phyloP scores from a whole-genome alignment of 2,329 filamentous ascomycete species.

The Fusarium staphyleae region DNA sequence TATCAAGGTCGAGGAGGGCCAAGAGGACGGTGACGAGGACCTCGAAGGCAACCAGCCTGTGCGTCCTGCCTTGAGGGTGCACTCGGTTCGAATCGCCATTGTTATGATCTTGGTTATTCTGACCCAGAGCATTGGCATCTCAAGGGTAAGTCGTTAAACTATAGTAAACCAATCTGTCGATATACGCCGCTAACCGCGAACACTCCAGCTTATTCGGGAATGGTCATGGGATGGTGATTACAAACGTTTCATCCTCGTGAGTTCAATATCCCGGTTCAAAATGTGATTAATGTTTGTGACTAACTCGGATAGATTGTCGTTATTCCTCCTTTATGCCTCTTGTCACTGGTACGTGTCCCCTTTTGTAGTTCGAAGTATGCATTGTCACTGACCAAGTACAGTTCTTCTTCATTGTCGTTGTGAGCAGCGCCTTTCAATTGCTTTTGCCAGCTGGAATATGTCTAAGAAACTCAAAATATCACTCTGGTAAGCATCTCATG shows the following conservation, averaged over 20 bases:
- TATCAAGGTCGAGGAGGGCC: constrained; percentile 39
- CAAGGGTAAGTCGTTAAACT: constrained; percentile 25
- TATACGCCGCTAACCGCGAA: fast-evolving
- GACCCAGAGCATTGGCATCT: constrained; percentile 37
- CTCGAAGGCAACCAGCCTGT: constrained; percentile 31
- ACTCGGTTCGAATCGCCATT: constrained; percentile 37
- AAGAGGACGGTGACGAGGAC: constrained; percentile 32
- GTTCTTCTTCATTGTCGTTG: constrained; percentile 42
- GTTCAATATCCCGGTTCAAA: neutral
- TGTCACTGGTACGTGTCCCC: constrained; percentile 23
- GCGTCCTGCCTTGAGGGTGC: constrained; percentile 33
- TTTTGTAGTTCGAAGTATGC: fast-evolving
- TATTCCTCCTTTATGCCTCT: constrained; percentile 25
- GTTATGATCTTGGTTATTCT: constrained; percentile 40
- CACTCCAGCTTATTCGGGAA: constrained; percentile 19
- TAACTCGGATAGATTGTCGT: constrained; percentile 16
- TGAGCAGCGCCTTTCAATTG: constrained; percentile 37
- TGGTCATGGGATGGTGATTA: constrained; percentile 37
- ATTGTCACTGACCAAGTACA: neutral
- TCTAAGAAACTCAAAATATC: constrained; percentile 37
- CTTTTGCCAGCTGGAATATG: constrained; percentile 38
- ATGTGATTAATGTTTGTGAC: neutral
- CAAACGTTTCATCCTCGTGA: constrained; percentile 27
- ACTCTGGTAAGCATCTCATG: constrained; percentile 24
- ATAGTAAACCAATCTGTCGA: fast-evolving